Conservation (phyloP, 768 basidiomycete species). For the Suillus spraguei region DNA sequence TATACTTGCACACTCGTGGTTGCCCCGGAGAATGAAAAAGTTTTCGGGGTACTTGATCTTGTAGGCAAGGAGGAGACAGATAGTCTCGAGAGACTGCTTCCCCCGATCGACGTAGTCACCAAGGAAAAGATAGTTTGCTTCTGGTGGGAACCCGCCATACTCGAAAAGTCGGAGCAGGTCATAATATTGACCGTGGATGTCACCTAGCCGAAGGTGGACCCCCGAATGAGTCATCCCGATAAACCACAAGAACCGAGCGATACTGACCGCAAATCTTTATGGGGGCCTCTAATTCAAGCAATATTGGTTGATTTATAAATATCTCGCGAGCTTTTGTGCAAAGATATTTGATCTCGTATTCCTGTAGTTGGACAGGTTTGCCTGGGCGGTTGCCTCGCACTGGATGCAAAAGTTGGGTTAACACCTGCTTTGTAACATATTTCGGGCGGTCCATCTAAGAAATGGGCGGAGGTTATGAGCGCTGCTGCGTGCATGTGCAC, state of each 20-base stretch:
- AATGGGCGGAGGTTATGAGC: constrained; percentile 7
- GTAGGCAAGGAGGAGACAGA: constrained; percentile 97
- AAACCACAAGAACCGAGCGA: constrained; percentile 19
- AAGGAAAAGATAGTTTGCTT: constrained; percentile 99
- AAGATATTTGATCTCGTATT: constrained; percentile 99
- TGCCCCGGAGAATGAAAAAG: constrained; percentile 98
- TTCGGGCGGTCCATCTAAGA: constrained; percentile 4
- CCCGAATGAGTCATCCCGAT: constrained; percentile 26
- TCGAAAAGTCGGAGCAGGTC: constrained; percentile 97
- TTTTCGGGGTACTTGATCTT: constrained; percentile 99
- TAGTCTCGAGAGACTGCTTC: constrained; percentile 99
- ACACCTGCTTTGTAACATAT: constrained; percentile 7
- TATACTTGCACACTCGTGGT: constrained; percentile 99
- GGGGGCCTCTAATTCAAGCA: constrained; percentile 96
- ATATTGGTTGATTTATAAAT: constrained; percentile 98
- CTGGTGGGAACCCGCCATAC: constrained; percentile 98
- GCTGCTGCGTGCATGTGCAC: constrained; percentile 5
- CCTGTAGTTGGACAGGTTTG: constrained; percentile 96
- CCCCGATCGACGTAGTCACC: constrained; percentile 99
- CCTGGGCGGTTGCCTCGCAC: constrained; percentile 98
- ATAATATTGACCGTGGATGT: constrained; percentile 99
- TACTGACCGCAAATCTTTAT: constrained; percentile 98
- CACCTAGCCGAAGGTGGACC: constrained; percentile 56
- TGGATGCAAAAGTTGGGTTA: constrained; percentile 36
- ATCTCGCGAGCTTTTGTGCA: constrained; percentile 99